Percentiles rank a stretch among this genome's conserved stretches.
phyloP scores from a whole-genome alignment of 1,284 basidiomycete species.

The Chondrostereum purpureum region DNA sequence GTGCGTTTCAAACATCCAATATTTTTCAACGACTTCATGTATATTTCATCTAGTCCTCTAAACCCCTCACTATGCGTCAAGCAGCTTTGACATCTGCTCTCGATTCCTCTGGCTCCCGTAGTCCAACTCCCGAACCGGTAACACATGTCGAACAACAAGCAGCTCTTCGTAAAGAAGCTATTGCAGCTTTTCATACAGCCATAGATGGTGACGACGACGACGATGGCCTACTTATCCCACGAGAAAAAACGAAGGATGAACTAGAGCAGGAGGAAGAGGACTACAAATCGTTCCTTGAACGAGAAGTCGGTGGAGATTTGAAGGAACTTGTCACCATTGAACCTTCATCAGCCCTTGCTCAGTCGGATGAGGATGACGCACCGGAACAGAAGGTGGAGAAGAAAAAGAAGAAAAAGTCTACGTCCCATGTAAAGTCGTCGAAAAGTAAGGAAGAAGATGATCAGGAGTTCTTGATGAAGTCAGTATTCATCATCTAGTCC shows the following conservation, averaged over 20 bases:
- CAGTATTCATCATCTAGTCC: constrained; percentile 19
- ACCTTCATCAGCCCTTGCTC: constrained; percentile 21
- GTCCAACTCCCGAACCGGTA: constrained; percentile 41
- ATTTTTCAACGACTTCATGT: constrained; percentile 6
- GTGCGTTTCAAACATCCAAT: constrained; percentile 11
- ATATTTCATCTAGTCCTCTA: constrained; percentile 31
- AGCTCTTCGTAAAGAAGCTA: constrained; percentile 74
- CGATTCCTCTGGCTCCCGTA: constrained; percentile 36
- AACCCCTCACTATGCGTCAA: constrained; percentile 58
- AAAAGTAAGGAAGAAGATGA: constrained; percentile 55
- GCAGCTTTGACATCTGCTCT: constrained; percentile 53
- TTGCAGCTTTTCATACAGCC: constrained; percentile 70
- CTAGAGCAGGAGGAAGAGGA: constrained; percentile 70
- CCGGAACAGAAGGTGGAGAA: constrained; percentile 24
- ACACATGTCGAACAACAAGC: constrained; percentile 81
- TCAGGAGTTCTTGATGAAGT: constrained; percentile 91
- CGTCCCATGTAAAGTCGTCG: constrained; percentile 23
- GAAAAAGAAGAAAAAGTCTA: constrained; percentile 26
- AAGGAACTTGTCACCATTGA: constrained; percentile 49
- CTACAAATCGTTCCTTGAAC: constrained; percentile 75
- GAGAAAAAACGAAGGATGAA: constrained; percentile 76
- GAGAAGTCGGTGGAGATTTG: constrained; percentile 78
- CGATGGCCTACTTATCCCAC: constrained; percentile 62
- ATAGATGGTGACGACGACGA: constrained; percentile 46
- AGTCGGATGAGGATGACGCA: constrained; percentile 23